Evolutionary conservation across 2,329 filamentous ascomycete species (phyloP), one percentile per base, ranked within the genome.

Genomic region (Thelonectria rubi): DNA sequence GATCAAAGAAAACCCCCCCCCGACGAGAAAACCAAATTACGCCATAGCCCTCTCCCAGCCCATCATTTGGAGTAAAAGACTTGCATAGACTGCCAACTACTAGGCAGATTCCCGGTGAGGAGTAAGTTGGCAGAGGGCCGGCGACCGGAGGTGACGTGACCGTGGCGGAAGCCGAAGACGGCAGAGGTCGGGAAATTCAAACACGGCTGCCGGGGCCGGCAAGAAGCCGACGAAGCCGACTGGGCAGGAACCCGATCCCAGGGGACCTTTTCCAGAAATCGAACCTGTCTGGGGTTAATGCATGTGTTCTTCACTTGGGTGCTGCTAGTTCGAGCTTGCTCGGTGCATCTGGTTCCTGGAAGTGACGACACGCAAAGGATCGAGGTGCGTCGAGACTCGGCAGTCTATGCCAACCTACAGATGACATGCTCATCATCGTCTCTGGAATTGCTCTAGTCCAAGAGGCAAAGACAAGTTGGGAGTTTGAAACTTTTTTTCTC

Each of bases 401-500:
- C 10, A 8, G n/a, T 3, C 5, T 18, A n/a, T 42, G 39, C 39
- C 17, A 42, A 34, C 26, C 26, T 30, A 17, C n/a, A n/a, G n/a
- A n/a, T n/a, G n/a, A n/a, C n/a, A n/a, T n/a, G n/a, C n/a, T n/a
- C n/a, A n/a, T n/a, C n/a, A n/a, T n/a, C n/a, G n/a, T n/a, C n/a
- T n/a, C n/a, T n/a, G n/a, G n/a, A n/a, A n/a, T n/a, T n/a, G n/a
- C n/a, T n/a, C n/a, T n/a, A n/a, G n/a, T n/a, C n/a, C n/a, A n/a
- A n/a, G n/a, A n/a, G n/a, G n/a, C n/a, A n/a, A n/a, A n/a, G 24
- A 5, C 14, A 11, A 43, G n/a, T 43, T 11, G 32, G 17, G 47
- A 21, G 24, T 59, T 69, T 64, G 58, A 43, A 54, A 46, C 40
- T 65, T 67, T 65, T 67, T 58, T 55, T 55, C 4, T 42, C 40